Base-by-base conservation (phyloP, 2,329 filamentous ascomycete genomes). In the Apiospora kogelbergensis region DNA sequence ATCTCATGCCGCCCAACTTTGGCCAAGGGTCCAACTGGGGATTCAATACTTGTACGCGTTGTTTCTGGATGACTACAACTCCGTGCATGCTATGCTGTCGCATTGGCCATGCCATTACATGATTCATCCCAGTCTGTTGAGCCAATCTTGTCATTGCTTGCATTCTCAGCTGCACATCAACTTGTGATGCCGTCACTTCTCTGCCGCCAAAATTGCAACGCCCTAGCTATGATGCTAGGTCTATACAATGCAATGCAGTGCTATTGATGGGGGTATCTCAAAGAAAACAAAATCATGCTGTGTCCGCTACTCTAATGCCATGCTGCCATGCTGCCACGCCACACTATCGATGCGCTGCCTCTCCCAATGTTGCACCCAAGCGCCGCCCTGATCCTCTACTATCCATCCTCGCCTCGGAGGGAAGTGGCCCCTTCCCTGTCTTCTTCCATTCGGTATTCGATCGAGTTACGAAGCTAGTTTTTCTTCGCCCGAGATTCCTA, bases 401-500 rank as follows among this genome's bases (percentile, higher is more conserved):
- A 20, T n/a, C 53, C 10, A 9, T n/a, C 53, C n/a, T 37, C 20
- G 53, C 53, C 53, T 30, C 30, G 11, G 26, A 9, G 24, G 17
- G 22, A n/a, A 22, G 11, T 17, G 26, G 26, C 26, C 53, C 30
- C 13, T n/a, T 46, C 11, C 26, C 30, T 37, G 10, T 22, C 30
- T 13, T 37, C 10, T 5, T 3, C 10, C 6, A 26, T 10, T 60
- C 30, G 53, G 5, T 37, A 37, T 37, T 42, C 63, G 40, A 41
- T 17, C 37, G 22, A 42, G 3, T 42, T 40, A 42, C 30, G 37
- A 44, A 42, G 63, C 40, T 65, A 65, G 22, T 17, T 45, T n/a
- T 60, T 37, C 53, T 60, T 60, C 20, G 53, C 53, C 30, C 53
- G 53, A 60, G 44, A 66, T 53, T 66, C 65, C 65, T 66, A 46